Base-by-base conservation (phyloP, 805 yeast species). In the Nakazawaea molendinolei region DNA sequence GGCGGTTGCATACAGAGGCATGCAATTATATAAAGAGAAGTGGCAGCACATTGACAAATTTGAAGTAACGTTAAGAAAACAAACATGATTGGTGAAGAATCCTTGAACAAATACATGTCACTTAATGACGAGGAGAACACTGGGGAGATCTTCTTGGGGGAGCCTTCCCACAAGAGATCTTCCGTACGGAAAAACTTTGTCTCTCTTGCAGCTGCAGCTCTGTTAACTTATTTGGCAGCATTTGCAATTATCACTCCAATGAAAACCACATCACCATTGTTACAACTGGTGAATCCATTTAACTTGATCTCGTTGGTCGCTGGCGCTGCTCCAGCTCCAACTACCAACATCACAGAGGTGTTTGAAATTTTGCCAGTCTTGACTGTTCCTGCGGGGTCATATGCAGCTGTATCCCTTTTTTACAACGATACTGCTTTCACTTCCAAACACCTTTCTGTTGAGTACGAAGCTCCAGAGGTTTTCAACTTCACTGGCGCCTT, bases 401-500 rank as follows among this genome's bases (percentile, higher is more conserved):
- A 39, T 28, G 23, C 13, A 22, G 33, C 16, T 12, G 15, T 22
- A 13, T 5, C 28, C 14, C 19, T 30, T 21, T 28, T 36, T 16
- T 34, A 44, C 27, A 41, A 38, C 21, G 40, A 43, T 25, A 40
- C 46, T 7, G 22, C 26, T 22, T 27, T 31, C 5, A 24, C 27
- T 24, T 22, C 27, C 18, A 15, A 33, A 12, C 28, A 22, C 6
- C 8, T 33, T 8, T 33, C 36, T 5, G 38, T 33, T 13, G 39
- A 35, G 4, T 42, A 31, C 25, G 27, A 23, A 5, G 42, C 44
- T 19, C 40, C 44, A n/a, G 33, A 34, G 14, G 35, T 28, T 6
- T 51, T 47, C 44, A 47, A 49, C 34, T 53, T 46, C 47, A 50
- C 54, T 21, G 52, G 50, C 26, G 59, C 44, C 28, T 44, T 40